Evolutionary conservation across 441 rosid species (phyloP).

Genomic region (Populus hybrid): DNA sequence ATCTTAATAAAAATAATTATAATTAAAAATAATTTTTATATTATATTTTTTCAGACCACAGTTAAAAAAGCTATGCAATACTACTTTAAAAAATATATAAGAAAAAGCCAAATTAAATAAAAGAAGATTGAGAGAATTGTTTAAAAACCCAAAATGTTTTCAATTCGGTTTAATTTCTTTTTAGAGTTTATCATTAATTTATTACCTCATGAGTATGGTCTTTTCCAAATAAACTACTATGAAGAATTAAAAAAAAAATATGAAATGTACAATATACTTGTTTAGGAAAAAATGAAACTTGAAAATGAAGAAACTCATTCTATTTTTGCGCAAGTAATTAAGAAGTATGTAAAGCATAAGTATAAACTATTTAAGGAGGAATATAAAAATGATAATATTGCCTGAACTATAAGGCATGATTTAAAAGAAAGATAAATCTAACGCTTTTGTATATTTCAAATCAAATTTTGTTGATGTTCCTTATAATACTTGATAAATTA

Average conservation of each 20-base stretch:
- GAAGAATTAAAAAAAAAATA: neutral
- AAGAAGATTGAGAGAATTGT: too few relatives aligned
- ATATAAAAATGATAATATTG: neutral
- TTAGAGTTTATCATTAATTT: conserved; percentile 8
- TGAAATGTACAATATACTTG: neutral
- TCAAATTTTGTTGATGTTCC: neutral
- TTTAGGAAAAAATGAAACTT: conserved; percentile 2
- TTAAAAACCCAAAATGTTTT: too few relatives aligned
- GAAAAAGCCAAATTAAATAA: too few relatives aligned
- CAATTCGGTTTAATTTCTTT: neutral
- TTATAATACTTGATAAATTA: conserved; percentile 3
- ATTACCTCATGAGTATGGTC: neutral
- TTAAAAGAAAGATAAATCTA: conserved; percentile 7
- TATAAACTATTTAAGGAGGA: neutral
- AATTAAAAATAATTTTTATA: too few relatives aligned
- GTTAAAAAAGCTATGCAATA: too few relatives aligned
- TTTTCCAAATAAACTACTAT: neutral
- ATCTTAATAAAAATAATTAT: too few relatives aligned
- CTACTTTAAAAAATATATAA: too few relatives aligned
- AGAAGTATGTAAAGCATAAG: conserved; percentile 5
- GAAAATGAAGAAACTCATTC: neutral
- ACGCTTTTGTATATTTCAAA: conserved; percentile 11
- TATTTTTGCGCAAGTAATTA: neutral
- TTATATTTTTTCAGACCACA: too few relatives aligned
- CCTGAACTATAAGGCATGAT: neutral